Conservation (phyloP, 2,329 filamentous ascomycete genomes). For the Colletotrichum theobromicola region DNA sequence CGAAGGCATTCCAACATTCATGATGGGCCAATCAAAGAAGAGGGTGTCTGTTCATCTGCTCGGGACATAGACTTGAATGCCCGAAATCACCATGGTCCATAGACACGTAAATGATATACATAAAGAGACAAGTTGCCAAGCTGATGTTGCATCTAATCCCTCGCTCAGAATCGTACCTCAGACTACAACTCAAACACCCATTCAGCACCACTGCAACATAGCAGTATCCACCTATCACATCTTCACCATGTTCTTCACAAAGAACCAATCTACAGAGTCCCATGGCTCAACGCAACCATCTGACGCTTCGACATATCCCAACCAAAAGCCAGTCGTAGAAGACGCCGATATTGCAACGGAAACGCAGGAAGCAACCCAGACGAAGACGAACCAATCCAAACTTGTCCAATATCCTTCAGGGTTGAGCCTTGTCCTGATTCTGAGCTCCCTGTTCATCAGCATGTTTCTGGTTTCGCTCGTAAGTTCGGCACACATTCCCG, state of each 20-base stretch:
- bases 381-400: neutral
- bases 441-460: slow-evolving; percentile 26
- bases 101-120: neutral
- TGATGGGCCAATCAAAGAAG: neutral
- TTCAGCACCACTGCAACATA: neutral
- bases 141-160: neutral
- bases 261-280: neutral
- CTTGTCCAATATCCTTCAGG: neutral
- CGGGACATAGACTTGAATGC: neutral
- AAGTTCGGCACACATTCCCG: neutral
- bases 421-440: slow-evolving; percentile 15
- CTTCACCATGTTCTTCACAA: neutral
- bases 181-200: neutral
- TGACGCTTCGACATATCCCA: neutral
- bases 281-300: neutral
- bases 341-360: neutral
- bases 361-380: accelerated
- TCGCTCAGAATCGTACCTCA: neutral
- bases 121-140: neutral
- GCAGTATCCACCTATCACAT: neutral
- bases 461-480: slow-evolving; percentile 29
- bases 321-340: neutral
- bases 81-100: neutral
- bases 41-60: neutral
- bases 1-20: neutral